Evolutionary conservation across 148 eudicot genomes (phyloP).

Genomic region (Pharnaceum exiguum): DNA sequence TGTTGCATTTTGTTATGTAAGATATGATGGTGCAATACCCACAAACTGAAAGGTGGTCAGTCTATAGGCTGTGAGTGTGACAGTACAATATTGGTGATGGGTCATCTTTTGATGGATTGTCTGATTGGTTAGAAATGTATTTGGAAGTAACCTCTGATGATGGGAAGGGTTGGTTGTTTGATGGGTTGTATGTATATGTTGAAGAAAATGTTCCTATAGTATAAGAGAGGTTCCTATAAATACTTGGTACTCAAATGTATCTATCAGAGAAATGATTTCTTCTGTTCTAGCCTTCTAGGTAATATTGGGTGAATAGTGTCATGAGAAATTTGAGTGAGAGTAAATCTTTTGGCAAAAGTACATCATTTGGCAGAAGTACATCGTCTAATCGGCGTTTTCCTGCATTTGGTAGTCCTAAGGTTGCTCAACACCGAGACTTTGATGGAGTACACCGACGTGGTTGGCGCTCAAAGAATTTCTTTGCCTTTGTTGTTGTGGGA

Average conservation of each 20-base stretch:
- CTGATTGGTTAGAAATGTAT: slow-evolving; percentile 1
- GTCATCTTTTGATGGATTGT: slow-evolving; percentile 12
- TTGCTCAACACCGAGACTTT: slow-evolving; percentile 9
- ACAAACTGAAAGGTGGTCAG: neutral
- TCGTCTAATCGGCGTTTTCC: slow-evolving; percentile 40
- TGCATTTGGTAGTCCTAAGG: slow-evolving; percentile 34
- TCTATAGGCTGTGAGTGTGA: too few relatives aligned
- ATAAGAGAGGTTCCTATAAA: slow-evolving; percentile 9
- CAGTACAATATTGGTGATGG: too few relatives aligned
- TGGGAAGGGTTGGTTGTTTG: slow-evolving; percentile 1
- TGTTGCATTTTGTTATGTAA: neutral
- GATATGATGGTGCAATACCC: neutral
- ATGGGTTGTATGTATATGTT: neutral
- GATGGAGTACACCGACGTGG: slow-evolving; percentile 19
- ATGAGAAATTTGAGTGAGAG: slow-evolving; percentile 21
- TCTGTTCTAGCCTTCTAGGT: slow-evolving; percentile 3
- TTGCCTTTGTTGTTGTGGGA: slow-evolving; percentile 28
- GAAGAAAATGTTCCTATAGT: slow-evolving; percentile 11
- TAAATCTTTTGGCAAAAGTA: slow-evolving; percentile 30
- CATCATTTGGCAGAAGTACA: slow-evolving; percentile 34
- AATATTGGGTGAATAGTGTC: slow-evolving; percentile 14
- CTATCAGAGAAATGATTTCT: slow-evolving; percentile 4
- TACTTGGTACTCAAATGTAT: slow-evolving; percentile 2
- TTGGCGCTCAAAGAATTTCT: slow-evolving; percentile 28
- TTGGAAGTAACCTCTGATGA: neutral